phyloP scores from a whole-genome alignment of 495 filamentous ascomycete species.

The Staphylotrichum longicolle region DNA sequence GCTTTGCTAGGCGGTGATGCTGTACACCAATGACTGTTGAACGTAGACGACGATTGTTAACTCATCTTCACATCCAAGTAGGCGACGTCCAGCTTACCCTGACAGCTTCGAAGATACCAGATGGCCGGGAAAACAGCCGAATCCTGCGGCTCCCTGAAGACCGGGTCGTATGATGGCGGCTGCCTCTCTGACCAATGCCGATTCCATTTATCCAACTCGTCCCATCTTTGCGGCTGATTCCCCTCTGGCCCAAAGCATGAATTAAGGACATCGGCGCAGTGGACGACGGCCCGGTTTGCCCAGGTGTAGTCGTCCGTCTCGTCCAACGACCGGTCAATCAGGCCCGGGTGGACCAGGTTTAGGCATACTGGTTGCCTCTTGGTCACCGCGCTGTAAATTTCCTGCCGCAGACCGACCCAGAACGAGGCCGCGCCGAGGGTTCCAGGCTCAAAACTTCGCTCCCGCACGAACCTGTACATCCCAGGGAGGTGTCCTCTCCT shows the following conservation, averaged over 20 bases:
- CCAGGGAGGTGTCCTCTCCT: slow-evolving; percentile 48
- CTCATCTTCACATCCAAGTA: neutral
- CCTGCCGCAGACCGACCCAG: slow-evolving; percentile 58
- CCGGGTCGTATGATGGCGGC: slow-evolving; percentile 36
- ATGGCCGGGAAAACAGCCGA: slow-evolving; percentile 42
- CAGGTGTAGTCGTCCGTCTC: slow-evolving; percentile 48
- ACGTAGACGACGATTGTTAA: neutral
- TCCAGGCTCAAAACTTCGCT: slow-evolving; percentile 33
- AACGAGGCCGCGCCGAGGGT: slow-evolving; percentile 52
- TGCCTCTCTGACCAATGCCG: slow-evolving; percentile 36
- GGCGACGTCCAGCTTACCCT: slow-evolving; percentile 36
- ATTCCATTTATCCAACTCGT: slow-evolving; percentile 33
- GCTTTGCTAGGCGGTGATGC: slow-evolving; percentile 55
- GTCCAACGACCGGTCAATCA: slow-evolving; percentile 45
- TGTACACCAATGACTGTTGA: slow-evolving; percentile 50
- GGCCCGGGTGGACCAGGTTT: slow-evolving; percentile 37
- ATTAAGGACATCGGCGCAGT: slow-evolving; percentile 54
- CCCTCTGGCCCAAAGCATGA: slow-evolving; percentile 44
- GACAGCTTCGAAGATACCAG: slow-evolving; percentile 49
- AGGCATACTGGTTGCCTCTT: slow-evolving; percentile 45
- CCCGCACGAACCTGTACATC: slow-evolving; percentile 47
- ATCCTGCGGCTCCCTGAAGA: slow-evolving; percentile 3
- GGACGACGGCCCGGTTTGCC: slow-evolving; percentile 54
- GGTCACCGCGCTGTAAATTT: slow-evolving; percentile 57
- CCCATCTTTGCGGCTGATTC: slow-evolving; percentile 32